A percentile compares a stretch with the other conserved stretches of the same genome.
phyloP scores from a whole-genome alignment of 306 rosid species.

The Vigna reflexopilosa region DNA sequence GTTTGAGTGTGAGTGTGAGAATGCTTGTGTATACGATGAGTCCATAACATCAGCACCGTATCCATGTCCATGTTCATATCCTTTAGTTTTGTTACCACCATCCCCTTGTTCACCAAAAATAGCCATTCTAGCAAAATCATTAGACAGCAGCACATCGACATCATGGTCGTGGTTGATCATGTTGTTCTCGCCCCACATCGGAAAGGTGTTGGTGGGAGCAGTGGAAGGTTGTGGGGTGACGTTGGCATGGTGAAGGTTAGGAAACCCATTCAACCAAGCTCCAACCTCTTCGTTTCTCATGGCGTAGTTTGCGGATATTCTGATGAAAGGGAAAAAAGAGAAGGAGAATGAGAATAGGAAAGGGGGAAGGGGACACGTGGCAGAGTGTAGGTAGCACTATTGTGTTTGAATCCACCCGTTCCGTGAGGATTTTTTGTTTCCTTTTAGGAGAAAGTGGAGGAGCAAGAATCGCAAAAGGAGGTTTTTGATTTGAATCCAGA shows the following conservation, averaged over 20 bases:
- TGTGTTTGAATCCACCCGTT: background rate
- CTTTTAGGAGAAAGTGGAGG: background rate
- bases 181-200: background rate
- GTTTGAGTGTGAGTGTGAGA: background rate
- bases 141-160: constrained; percentile 45
- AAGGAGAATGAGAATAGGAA: background rate
- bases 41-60: constrained; percentile 5
- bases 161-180: background rate
- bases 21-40: background rate
- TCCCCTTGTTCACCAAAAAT: constrained; percentile 42
- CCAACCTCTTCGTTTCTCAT: constrained; percentile 35
- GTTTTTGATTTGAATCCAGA: background rate
- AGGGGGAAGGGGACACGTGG: background rate
- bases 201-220: constrained; percentile 43
- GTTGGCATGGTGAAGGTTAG: constrained; percentile 28
- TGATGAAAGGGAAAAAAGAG: constrained; percentile 20
- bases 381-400: background rate
- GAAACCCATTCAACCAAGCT: constrained; percentile 37
- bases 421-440: background rate
- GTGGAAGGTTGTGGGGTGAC: constrained; percentile 40
- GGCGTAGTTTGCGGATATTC: constrained; percentile 21
- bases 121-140: constrained; percentile 49
- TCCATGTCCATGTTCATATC: background rate
- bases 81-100: constrained; percentile 40
- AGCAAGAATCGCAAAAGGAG: background rate